Conservation (phyloP, 306 rosid genomes). For the Cucurbita pepo region DNA sequence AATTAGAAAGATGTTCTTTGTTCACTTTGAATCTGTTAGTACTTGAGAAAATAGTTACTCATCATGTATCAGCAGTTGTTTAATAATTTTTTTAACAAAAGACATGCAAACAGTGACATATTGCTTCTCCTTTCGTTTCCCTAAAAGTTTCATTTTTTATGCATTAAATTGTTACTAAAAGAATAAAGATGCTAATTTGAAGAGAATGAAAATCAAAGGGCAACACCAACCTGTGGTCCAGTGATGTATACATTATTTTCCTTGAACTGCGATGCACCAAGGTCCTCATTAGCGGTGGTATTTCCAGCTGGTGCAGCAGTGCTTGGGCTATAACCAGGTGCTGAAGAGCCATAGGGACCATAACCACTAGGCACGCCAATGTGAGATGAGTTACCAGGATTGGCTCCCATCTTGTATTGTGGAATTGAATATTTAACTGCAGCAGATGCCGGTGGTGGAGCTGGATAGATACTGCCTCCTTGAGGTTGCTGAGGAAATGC, state of each 20-base stretch:
- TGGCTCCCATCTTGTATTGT: conserved; percentile 67
- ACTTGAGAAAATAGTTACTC: not conserved
- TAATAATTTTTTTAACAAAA: not conserved
- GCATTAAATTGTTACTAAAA: no score
- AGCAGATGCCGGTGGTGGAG: conserved; percentile 51
- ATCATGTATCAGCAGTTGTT: not conserved
- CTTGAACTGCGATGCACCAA: conserved; percentile 68
- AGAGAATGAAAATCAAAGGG: conserved; percentile 6
- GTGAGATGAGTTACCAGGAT: conserved; percentile 59
- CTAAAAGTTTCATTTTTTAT: no score
- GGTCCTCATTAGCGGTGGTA: conserved; percentile 63
- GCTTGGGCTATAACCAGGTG: conserved; percentile 65
- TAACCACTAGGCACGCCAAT: conserved; percentile 65
- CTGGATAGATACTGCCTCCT: conserved; percentile 60
- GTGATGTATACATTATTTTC: conserved; percentile 67
- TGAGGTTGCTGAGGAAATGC: conserved; percentile 87
- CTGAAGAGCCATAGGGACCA: conserved; percentile 74
- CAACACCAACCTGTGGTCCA: conserved; percentile 70
- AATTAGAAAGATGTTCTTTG: not conserved
- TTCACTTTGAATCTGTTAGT: not conserved
- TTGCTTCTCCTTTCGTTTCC: not conserved
- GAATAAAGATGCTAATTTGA: not conserved
- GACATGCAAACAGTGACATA: not conserved
- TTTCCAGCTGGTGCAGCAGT: conserved; percentile 54
- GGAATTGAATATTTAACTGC: conserved; percentile 84